Conservation (phyloP, 1,284 basidiomycete species). For the Tremellales sp. region DNA sequence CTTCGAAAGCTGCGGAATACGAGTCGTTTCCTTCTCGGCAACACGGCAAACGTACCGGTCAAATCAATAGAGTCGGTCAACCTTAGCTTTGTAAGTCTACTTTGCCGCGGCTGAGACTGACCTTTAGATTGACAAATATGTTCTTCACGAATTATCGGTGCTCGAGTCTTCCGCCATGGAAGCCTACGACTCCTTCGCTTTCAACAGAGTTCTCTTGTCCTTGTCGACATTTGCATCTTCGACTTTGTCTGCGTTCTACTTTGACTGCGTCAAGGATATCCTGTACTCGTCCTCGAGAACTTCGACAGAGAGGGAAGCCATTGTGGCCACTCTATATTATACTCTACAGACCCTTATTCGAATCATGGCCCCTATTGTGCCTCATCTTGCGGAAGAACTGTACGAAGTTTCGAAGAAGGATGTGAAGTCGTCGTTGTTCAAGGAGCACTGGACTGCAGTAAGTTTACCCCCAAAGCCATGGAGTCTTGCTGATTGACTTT, state of each 20-base stretch:
- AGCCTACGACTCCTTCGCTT: constrained; percentile 73
- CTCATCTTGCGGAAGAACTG: constrained; percentile 90
- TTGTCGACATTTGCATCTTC: constrained; percentile 49
- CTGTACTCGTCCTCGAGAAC: constrained; percentile 69
- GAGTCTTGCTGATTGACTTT: background rate
- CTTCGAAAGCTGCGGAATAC: constrained; percentile 85
- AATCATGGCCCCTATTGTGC: constrained; percentile 80
- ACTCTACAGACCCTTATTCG: constrained; percentile 65
- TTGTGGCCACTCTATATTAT: constrained; percentile 69
- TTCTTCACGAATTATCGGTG: constrained; percentile 75
- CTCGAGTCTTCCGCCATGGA: constrained; percentile 65
- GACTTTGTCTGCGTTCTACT: constrained; percentile 65
- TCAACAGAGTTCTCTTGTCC: constrained; percentile 68
- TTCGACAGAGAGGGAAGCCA: constrained; percentile 58
- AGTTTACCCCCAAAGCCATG: background rate
- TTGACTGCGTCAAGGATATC: constrained; percentile 86
- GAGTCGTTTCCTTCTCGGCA: constrained; percentile 84
- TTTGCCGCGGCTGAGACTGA: constrained; percentile 55
- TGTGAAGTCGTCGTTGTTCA: constrained; percentile 55
- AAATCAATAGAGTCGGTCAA: constrained; percentile 16
- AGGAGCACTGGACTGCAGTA: constrained; percentile 13
- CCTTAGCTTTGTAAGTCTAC: constrained; percentile 43
- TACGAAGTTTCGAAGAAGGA: constrained; percentile 51
- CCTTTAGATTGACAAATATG: constrained; percentile 69
- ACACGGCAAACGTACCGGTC: constrained; percentile 53